Evolutionary conservation across 2,329 filamentous ascomycete species (phyloP), one percentile per base, ranked within the genome.

Genomic region (Colletotrichum gigasporum): DNA sequence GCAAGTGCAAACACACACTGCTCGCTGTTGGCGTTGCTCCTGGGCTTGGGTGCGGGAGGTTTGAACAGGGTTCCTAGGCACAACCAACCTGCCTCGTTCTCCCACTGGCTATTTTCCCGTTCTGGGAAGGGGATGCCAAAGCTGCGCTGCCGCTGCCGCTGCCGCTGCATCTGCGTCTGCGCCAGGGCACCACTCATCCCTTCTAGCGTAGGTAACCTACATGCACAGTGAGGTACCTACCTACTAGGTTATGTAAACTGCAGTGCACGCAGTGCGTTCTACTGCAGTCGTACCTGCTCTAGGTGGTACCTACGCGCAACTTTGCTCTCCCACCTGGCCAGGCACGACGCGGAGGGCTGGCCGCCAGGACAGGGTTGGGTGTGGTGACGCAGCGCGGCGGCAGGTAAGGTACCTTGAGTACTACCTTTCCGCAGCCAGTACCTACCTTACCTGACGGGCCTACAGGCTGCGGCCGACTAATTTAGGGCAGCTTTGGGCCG

Each of bases 281-380:
- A 16, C 28, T 50, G 8, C 50, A 55, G 14, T 48, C 37, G 48
- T 61, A 54, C 45, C 35, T 59, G 37, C 54, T 52, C 45, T 18
- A 22, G n/a, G 55, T 63, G n/a, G n/a, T n/a, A n/a, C n/a, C n/a
- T n/a, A 59, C 57, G 42, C 42, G 62, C 57, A 62, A 51, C 50
- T 42, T 35, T 50, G 34, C 47, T 64, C 47, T 64, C 26, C 32
- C 55, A 61, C 39, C 55, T 60, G 61, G 61, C 56, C 55, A 64
- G 47, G 61, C 34, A 64, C 55, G 55, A 45, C 60, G 55, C 37
- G 32, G 52, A 45, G 47, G 39, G 41, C 56, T 47, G 22, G 45
- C 45, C 32, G 60, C 60, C 28, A 64, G 41, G 61, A 64, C 47
- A 53, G 41, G 61, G 61, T 28, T 51, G 16, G 55, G 34, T 60